A percentile compares a stretch with the other conserved stretches of the same genome.
phyloP scores from a whole-genome alignment of 164 flowering plant species.

The Stephania japonica region DNA sequence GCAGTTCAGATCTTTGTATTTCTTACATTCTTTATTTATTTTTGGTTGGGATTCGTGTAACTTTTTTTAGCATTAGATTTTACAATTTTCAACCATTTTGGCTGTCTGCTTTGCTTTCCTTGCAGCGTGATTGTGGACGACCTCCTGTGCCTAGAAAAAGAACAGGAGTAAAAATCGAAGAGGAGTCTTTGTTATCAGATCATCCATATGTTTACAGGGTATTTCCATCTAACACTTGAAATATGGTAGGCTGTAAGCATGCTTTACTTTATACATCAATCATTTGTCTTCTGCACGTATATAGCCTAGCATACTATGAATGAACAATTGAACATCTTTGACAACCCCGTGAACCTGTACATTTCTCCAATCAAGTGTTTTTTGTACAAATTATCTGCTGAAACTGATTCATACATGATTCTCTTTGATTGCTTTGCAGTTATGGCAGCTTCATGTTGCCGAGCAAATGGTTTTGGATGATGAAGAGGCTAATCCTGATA shows the following conservation, averaged over 20 bases:
- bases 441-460: conserved; percentile 92
- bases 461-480: conserved; percentile 96
- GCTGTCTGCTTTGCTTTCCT: conserved; percentile 6
- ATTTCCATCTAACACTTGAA: conserved; percentile 3
- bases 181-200: conserved; percentile 66
- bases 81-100: not conserved
- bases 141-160: conserved; percentile 75
- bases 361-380: not conserved
- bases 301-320: not conserved
- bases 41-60: not conserved
- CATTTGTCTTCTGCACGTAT: not conserved
- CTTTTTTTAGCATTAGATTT: not conserved
- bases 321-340: not conserved
- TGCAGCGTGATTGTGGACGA: conserved; percentile 94
- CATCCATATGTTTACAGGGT: conserved; percentile 97
- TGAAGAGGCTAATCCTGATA: conserved; percentile 77
- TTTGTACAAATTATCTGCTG: not conserved
- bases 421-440: conserved; percentile 36
- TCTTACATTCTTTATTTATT: not conserved
- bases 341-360: not conserved
- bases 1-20: too few relatives aligned
- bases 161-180: conserved; percentile 68
- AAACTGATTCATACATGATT: conserved; percentile 1
- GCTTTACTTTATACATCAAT: not conserved
- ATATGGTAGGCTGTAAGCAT: not conserved